A percentile compares a stretch with the other conserved stretches of the same genome.
These are phyloP conservation scores for Xylaria acuta DNA, from an alignment of 495 filamentous ascomycete species.

Conservation along the genomic window DNA sequence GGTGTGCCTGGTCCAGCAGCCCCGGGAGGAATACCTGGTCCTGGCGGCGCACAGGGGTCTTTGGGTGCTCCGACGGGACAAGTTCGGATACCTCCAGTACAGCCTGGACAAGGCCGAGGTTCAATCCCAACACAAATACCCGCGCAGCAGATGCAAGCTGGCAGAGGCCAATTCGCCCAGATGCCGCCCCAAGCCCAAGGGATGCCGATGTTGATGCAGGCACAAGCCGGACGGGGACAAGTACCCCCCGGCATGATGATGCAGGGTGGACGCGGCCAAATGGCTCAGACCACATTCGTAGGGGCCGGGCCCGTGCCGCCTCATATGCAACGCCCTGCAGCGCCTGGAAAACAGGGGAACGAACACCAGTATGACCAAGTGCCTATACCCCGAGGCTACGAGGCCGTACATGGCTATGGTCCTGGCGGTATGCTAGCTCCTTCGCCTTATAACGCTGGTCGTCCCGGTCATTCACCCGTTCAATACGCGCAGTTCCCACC, in stretches of 20 bases:
- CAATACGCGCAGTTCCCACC: slow-evolving; percentile 31
- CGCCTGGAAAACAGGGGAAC: slow-evolving; percentile 8
- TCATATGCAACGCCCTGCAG: background rate
- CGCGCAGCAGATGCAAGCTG: slow-evolving; percentile 28
- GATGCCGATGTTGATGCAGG: background rate
- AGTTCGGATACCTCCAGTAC: slow-evolving; percentile 44
- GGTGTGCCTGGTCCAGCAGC: slow-evolving; percentile 7
- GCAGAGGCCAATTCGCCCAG: slow-evolving; percentile 18
- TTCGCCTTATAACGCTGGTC: slow-evolving; percentile 46
- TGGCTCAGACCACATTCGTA: background rate
- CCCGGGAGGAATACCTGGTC: background rate
- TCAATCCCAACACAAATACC: slow-evolving; percentile 14
- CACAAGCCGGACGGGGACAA: slow-evolving; percentile 25
- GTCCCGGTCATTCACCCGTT: slow-evolving; percentile 26
- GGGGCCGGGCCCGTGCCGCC: background rate
- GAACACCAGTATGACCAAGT: slow-evolving; percentile 54
- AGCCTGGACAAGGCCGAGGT: slow-evolving; percentile 33
- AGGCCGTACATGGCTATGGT: slow-evolving; percentile 53
- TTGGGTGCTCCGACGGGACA: slow-evolving; percentile 35
- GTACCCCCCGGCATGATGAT: slow-evolving; percentile 29
- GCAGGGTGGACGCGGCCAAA: slow-evolving; percentile 30
- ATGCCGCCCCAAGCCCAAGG: slow-evolving; percentile 28
- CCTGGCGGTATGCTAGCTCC: slow-evolving; percentile 38
- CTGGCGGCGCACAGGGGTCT: slow-evolving; percentile 6
- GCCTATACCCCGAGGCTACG: slow-evolving; percentile 55